Percentiles rank a stretch among this genome's conserved stretches.
phyloP scores from a whole-genome alignment of 2,329 filamentous ascomycete genomes.

The Lithohypha guttulata region DNA sequence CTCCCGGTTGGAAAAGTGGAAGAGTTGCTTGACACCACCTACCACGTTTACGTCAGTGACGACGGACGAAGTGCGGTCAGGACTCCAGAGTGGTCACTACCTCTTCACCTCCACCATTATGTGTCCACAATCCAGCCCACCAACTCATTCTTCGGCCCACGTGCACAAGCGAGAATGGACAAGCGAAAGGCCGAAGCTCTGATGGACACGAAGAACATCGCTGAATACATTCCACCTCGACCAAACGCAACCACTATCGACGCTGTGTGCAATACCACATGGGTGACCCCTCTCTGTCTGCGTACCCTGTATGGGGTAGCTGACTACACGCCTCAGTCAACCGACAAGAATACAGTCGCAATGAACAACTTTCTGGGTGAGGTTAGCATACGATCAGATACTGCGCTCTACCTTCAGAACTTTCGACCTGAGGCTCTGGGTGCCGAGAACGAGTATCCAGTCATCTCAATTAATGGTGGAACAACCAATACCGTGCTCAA shows the following conservation, averaged over 20 bases:
- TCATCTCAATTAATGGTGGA: conserved; percentile 28
- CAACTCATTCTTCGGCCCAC: conserved; percentile 11
- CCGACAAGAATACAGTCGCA: conserved; percentile 34
- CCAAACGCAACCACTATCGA: conserved; percentile 21
- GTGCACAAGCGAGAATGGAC: conserved; percentile 7
- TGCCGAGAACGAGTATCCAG: conserved; percentile 26
- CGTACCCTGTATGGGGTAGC: conserved; percentile 45
- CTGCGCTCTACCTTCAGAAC: conserved; percentile 27
- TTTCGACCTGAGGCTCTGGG: conserved; percentile 28
- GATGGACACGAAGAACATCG: conserved; percentile 4
- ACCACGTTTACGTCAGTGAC: conserved; percentile 6
- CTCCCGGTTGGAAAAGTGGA: conserved; percentile 7
- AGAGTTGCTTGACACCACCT: conserved; percentile 9
- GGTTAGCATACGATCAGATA: conserved; percentile 37
- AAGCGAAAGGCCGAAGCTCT: conserved; percentile 6
- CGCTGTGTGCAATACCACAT: conserved; percentile 40
- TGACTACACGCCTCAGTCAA: conserved; percentile 38
- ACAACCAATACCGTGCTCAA: conserved; percentile 22
- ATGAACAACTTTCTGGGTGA: conserved; percentile 40
- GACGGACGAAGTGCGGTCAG: conserved; percentile 7
- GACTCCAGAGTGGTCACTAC: conserved; percentile 11
- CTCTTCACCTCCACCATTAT: conserved; percentile 9
- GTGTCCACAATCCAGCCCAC: conserved; percentile 10
- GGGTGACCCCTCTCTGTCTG: conserved; percentile 45
- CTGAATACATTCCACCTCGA: conserved; percentile 2